These are phyloP conservation scores for Elaeis guineensis DNA, from an alignment of 176 grass and related monocot genomes.

Conservation along the genomic window DNA sequence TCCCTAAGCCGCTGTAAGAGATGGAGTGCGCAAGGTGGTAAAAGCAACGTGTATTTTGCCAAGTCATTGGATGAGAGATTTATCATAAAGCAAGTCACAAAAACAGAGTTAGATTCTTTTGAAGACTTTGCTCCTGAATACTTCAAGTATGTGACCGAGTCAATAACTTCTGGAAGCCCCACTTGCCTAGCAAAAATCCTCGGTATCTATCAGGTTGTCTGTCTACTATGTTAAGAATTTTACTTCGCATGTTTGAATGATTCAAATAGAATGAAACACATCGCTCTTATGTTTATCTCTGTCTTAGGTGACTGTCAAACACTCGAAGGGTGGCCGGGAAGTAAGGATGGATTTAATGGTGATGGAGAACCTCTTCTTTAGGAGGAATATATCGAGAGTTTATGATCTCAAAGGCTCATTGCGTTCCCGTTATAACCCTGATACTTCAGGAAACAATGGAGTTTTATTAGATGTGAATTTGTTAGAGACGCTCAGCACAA, in stretches of 20 bases:
- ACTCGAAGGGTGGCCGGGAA: slow-evolving; percentile 65
- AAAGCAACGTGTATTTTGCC: slow-evolving; percentile 96
- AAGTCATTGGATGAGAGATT: slow-evolving; percentile 95
- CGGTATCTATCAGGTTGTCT: slow-evolving; percentile 85
- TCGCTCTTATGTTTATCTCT: slow-evolving; percentile 1
- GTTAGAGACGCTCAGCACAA: slow-evolving; percentile 60
- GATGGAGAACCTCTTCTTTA: slow-evolving; percentile 91
- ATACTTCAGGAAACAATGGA: slow-evolving; percentile 64
- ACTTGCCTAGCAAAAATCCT: slow-evolving; percentile 82
- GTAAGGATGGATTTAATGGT: slow-evolving; percentile 86
- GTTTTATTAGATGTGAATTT: slow-evolving; percentile 90
- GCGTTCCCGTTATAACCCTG: slow-evolving; percentile 74
- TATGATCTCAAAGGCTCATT: slow-evolving; percentile 93
- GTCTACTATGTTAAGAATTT: not conserved
- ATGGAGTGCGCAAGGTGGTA: slow-evolving; percentile 87
- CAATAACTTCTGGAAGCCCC: slow-evolving; percentile 53
- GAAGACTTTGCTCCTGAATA: slow-evolving; percentile 77
- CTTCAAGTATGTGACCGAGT: slow-evolving; percentile 61
- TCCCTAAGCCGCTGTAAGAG: slow-evolving; percentile 79
- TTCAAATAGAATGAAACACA: no score
- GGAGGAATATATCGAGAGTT: slow-evolving; percentile 54
- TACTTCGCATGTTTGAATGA: no score
- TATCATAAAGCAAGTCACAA: slow-evolving; percentile 87
- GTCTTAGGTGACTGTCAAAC: slow-evolving; percentile 64
- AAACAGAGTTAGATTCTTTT: slow-evolving; percentile 90